A percentile compares a stretch with the other conserved stretches of the same genome.
These are phyloP conservation scores for Aspergillus viridinutans DNA, from an alignment of 2,329 filamentous ascomycete species.

Conservation along the genomic window DNA sequence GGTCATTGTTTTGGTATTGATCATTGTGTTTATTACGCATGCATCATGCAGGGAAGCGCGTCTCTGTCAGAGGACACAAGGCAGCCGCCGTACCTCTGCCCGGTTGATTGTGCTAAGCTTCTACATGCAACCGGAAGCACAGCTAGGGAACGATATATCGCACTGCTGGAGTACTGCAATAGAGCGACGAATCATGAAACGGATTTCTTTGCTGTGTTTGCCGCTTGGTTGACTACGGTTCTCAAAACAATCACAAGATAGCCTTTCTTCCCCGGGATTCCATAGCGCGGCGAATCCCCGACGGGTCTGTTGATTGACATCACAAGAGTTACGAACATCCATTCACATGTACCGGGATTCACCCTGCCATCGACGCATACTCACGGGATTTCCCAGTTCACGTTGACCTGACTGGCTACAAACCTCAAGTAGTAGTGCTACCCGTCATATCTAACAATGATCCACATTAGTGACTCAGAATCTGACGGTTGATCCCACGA, in stretches of 20 bases:
- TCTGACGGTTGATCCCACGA: too few relatives aligned
- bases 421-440: too few relatives aligned
- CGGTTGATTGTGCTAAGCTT: conserved; percentile 26
- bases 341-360: too few relatives aligned
- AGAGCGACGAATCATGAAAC: conserved; percentile 3
- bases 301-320: too few relatives aligned
- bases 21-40: conserved; percentile 52
- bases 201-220: conserved; percentile 21
- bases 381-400: too few relatives aligned
- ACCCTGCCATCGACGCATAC: too few relatives aligned
- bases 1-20: conserved; percentile 64
- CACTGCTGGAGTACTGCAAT: conserved; percentile 21
- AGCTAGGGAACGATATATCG: conserved; percentile 14
- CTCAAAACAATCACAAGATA: neutral
- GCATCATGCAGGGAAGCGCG: conserved; percentile 30
- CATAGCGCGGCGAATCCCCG: neutral
- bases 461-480: too few relatives aligned
- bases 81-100: conserved; percentile 33
- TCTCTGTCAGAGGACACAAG: conserved; percentile 28
- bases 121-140: conserved; percentile 16
- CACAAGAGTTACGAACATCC: too few relatives aligned
- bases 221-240: conserved; percentile 11
- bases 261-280: neutral
- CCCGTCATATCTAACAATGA: too few relatives aligned
- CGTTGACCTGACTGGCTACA: too few relatives aligned